phyloP scores from a whole-genome alignment of 176 grass and related monocot genomes.

The Saccharum spontaneum region DNA sequence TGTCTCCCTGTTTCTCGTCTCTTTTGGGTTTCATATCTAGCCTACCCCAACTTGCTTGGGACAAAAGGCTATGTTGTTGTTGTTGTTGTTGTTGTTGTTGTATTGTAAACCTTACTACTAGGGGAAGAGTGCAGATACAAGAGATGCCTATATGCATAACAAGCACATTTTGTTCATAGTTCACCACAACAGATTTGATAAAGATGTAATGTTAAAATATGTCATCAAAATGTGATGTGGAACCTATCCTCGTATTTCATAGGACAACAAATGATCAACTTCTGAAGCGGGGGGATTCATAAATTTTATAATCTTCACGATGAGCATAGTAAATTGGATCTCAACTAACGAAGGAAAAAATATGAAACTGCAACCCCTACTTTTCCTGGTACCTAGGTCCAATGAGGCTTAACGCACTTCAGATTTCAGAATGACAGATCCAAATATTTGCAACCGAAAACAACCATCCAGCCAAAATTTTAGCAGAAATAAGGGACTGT shows the following conservation, averaged over 20 bases:
- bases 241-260: not conserved
- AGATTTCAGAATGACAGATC: not conserved
- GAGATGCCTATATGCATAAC: not conserved
- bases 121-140: not conserved
- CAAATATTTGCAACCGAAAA: not conserved
- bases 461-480: not conserved
- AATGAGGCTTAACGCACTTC: not conserved
- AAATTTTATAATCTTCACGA: not conserved
- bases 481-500: not conserved
- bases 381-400: not conserved
- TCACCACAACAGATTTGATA: not conserved
- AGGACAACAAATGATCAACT: slow-evolving; percentile 6
- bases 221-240: not conserved
- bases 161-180: not conserved
- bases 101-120: not conserved
- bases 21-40: too few relatives aligned
- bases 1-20: too few relatives aligned
- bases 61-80: too few relatives aligned
- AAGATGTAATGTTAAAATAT: not conserved
- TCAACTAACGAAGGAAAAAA: not conserved
- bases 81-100: too few relatives aligned
- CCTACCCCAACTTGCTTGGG: too few relatives aligned
- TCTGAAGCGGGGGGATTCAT: not conserved
- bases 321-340: not conserved
- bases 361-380: not conserved